Evolutionary conservation across 73 alveolate species (phyloP), one percentile per base, ranked within the genome.

Genomic region (Paraurostyla sp.): DNA sequence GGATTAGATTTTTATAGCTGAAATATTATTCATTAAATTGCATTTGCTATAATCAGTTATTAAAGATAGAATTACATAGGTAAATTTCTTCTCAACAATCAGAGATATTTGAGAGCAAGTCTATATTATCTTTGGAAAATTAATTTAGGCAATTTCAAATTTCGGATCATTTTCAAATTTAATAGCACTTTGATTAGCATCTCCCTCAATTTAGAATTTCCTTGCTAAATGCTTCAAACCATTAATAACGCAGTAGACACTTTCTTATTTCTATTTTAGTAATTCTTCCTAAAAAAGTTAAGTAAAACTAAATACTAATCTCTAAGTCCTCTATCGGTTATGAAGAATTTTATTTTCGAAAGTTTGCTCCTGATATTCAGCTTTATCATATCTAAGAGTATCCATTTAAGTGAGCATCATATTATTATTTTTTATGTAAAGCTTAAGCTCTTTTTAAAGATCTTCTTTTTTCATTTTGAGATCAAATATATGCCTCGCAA

Each of bases 211-310:
- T 25, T 43, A 29, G 27, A 73, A 7, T 30, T 73, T 73, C 29
- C 86, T 73, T 49, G 71, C 65, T 73, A 73, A 73, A 49, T 73
- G 86, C 38, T 73, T 73, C 56, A 73, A 9, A 20, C 86, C 86
- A 46, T 73, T 73, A 11, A 73, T 73, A 4, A 49, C 49, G 48
- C 71, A 32, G 20, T 43, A 46, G 7, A 73, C 86, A 22, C 49
- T 43, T 18, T 73, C 71, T 25, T 73, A 45, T 49, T 73, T 73
- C 6, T 2, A 45, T 27, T 45, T 73, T 7, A 73, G 33, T 23
- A 73, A 0, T 15, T 81, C 78, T 46, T 40, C 35, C 78, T 81
- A 57, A 25, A 33, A 0, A 4, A 58, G 27, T n/a, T 2, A 25
- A 15, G 7, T n/a, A 40, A 58, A 9, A 30, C 6, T 7, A 18